Evolutionary conservation across 139 green algal genomes (phyloP).

Genomic region (Marvania coccoides): DNA sequence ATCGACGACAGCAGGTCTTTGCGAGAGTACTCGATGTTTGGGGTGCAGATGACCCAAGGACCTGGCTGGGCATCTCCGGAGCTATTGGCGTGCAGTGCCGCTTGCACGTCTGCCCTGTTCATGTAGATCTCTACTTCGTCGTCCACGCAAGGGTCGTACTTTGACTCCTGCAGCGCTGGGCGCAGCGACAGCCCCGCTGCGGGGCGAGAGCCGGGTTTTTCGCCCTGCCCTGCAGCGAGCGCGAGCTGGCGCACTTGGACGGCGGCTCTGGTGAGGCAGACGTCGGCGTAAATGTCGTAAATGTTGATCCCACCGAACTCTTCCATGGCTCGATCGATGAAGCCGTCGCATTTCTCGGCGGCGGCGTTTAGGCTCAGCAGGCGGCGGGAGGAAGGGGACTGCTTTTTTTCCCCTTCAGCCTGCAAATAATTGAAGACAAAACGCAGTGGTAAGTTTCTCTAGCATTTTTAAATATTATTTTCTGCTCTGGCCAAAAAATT

Average conservation of each 20-base stretch:
- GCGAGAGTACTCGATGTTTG: conserved; percentile 36
- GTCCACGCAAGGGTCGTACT: conserved; percentile 74
- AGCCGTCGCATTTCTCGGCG: conserved; percentile 9
- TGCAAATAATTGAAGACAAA: no score
- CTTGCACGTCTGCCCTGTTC: conserved; percentile 66
- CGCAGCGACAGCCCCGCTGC: neutral
- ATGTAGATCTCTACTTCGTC: conserved; percentile 62
- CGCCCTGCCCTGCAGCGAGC: conserved; percentile 2
- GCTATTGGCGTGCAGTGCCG: conserved; percentile 45
- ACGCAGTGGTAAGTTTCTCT: no score
- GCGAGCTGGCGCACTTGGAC: neutral
- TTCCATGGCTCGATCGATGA: conserved; percentile 18
- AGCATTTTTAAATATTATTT: no score
- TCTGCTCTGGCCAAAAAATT: neutral
- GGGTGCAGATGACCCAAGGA: conserved; percentile 48
- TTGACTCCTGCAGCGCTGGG: neutral
- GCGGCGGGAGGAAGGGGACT: no score
- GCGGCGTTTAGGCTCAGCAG: no score
- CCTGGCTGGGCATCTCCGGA: conserved; percentile 1
- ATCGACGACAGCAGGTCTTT: conserved; percentile 58
- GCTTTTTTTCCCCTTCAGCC: no score
- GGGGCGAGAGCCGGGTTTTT: conserved; percentile 9
- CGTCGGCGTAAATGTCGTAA: conserved; percentile 68
- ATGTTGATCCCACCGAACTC: conserved; percentile 45
- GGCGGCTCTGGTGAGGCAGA: conserved; percentile 30